Percentiles rank a stretch among this genome's conserved stretches.
phyloP scores from a whole-genome alignment of 495 filamentous ascomycete genomes.

The Hyaloscypha bicolor region DNA sequence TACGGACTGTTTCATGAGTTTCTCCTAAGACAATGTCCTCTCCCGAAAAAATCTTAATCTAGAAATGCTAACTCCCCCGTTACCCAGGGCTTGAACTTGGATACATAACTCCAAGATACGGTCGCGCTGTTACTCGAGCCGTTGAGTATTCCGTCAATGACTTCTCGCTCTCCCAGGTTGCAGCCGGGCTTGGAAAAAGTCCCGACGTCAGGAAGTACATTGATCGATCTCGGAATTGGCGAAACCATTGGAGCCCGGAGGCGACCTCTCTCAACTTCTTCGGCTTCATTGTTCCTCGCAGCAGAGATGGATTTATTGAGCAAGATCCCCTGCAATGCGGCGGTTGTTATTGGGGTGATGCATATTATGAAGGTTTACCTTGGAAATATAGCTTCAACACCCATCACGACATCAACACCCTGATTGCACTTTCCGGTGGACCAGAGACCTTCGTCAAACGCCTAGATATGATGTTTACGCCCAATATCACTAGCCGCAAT shows the following conservation, averaged over 20 bases:
- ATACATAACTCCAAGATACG: conserved; percentile 65
- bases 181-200: conserved; percentile 53
- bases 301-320: conserved; percentile 55
- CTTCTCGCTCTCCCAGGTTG: conserved; percentile 64
- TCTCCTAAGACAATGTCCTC: too few relatives aligned
- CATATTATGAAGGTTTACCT: conserved; percentile 64
- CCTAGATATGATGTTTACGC: conserved; percentile 61
- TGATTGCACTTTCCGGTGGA: conserved; percentile 63
- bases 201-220: conserved; percentile 63
- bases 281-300: conserved; percentile 67
- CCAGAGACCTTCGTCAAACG: conserved; percentile 57
- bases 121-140: conserved; percentile 64
- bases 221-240: conserved; percentile 67
- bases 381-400: conserved; percentile 73
- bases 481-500: conserved; percentile 12
- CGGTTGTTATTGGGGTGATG: conserved; percentile 68
- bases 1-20: too few relatives aligned
- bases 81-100: conserved; percentile 52
- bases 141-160: conserved; percentile 74
- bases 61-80: too few relatives aligned
- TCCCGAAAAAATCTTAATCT: too few relatives aligned
- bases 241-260: conserved; percentile 69
- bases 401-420: conserved; percentile 65
- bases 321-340: conserved; percentile 64
- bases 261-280: conserved; percentile 55